Base-by-base conservation (phyloP, 2,329 filamentous ascomycete genomes). In the Sordariomycetes sp. region DNA sequence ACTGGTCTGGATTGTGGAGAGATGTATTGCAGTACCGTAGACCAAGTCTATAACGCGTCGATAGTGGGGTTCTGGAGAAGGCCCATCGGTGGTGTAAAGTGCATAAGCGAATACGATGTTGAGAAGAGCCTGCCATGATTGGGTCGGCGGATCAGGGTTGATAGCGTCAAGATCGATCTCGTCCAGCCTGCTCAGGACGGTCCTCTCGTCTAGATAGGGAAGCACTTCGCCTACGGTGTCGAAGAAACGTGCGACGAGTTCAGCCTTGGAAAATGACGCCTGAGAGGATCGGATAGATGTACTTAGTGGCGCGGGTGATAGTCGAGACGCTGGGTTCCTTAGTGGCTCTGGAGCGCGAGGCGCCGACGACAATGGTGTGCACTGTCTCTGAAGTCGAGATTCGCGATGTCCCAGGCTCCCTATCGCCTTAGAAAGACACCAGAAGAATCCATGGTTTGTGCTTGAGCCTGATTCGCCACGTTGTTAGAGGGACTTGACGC, bases 391-490 rank as follows among this genome's bases (percentile, higher is more conserved):
- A 1, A 42, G 32, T 6, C 29, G 34, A 5, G 20, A 21, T 17
- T 35, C 38, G 12, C 37, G 38, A 7, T 44, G 47, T 6, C 44
- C 42, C 8, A 46, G 34, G 21, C 48, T 48, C 6, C 46, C 47
- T 14, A 54, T 46, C 16, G 40, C 44, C 2, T 41, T 41, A 1
- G 48, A 47, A 4, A 54, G 37, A 6, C 45, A 44, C 29, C 47
- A 41, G 32, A 53, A 53, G 24, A 53, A 38, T 8, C 48, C 46
- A 32, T 54, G 51, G 24, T 54, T 54, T 8, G 51, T 51, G 21
- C 44, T 53, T 6, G 51, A 39, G 6, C 50, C 49, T 53, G 21
- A n/a, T 12, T 17, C 17, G 35, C 12, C 19, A n/a, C 11, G 17
- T 26, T 6, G 7, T n/a, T 10, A 28, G 30, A 20, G 15, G 8